Conservation (phyloP, 177 flowering plant species). For the Vitis hybrid region DNA sequence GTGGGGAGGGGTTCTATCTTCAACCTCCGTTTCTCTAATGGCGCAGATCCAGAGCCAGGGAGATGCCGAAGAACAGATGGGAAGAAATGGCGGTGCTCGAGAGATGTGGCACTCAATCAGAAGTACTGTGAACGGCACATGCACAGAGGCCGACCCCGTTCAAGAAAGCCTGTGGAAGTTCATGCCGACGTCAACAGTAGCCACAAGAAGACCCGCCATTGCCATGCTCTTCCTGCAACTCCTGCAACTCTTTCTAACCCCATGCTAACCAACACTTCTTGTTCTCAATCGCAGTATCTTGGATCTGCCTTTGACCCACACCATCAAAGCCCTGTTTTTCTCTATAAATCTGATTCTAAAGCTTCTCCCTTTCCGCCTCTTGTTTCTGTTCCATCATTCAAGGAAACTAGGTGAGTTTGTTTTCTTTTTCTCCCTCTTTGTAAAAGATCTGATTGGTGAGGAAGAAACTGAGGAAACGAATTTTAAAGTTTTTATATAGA, state of each 20-base stretch:
- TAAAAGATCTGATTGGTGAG: no score
- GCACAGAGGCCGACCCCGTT: constrained; percentile 63
- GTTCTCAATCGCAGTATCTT: constrained; percentile 10
- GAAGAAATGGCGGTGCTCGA: constrained; percentile 62
- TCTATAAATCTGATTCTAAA: not conserved
- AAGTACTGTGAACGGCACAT: constrained; percentile 66
- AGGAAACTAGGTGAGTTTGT: constrained; percentile 16
- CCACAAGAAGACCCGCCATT: constrained; percentile 21
- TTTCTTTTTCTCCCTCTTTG: not conserved
- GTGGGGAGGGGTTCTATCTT: not conserved
- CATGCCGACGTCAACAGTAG: constrained; percentile 13
- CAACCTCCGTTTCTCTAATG: not conserved
- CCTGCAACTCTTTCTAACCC: not conserved
- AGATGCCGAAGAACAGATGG: constrained; percentile 60
- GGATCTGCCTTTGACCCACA: not conserved
- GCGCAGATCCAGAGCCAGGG: constrained; percentile 38
- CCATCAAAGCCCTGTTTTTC: not conserved
- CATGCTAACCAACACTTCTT: not conserved
- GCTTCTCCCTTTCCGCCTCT: not conserved
- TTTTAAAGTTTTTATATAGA: no score
- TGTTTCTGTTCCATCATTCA: constrained; percentile 5
- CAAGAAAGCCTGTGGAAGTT: constrained; percentile 76
- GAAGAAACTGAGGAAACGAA: no score
- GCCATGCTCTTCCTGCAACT: not conserved
- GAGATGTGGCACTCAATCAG: constrained; percentile 50